These are phyloP conservation scores for Saccharum hybrid DNA, from an alignment of 202 grass and related monocot species.

Conservation along the genomic window DNA sequence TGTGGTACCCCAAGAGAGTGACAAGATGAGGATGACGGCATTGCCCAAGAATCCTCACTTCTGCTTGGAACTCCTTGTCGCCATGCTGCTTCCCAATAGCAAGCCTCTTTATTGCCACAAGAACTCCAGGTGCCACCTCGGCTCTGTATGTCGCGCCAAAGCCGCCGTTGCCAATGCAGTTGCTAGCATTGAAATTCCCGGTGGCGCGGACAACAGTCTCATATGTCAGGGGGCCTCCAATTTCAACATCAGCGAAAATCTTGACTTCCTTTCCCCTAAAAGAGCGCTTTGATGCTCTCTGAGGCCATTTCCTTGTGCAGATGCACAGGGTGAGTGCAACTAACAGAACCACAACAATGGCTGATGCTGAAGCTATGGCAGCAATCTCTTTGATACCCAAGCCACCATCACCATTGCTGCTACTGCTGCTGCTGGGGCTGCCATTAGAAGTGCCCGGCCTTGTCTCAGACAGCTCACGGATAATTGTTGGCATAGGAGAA, in stretches of 20 bases:
- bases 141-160: slow-evolving; percentile 85
- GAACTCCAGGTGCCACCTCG: slow-evolving; percentile 72
- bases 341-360: slow-evolving; percentile 56
- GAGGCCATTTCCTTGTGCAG: slow-evolving; percentile 58
- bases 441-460: slow-evolving; percentile 22
- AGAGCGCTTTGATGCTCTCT: slow-evolving; percentile 41
- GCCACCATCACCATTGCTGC: slow-evolving; percentile 18
- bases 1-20: slow-evolving; percentile 79
- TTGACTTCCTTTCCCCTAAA: slow-evolving; percentile 62
- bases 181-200: slow-evolving; percentile 85
- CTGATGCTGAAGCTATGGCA: slow-evolving; percentile 53
- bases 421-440: not conserved
- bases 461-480: slow-evolving; percentile 17
- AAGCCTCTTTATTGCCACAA: slow-evolving; percentile 93
- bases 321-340: slow-evolving; percentile 50
- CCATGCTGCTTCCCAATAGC: slow-evolving; percentile 77
- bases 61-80: slow-evolving; percentile 74
- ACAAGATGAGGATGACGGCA: slow-evolving; percentile 82
- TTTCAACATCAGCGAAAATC: slow-evolving; percentile 64
- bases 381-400: slow-evolving; percentile 67
- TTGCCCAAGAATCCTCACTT: slow-evolving; percentile 73
- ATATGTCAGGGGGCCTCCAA: slow-evolving; percentile 69
- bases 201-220: slow-evolving; percentile 71
- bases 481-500: slow-evolving; percentile 29
- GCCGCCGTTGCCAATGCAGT: slow-evolving; percentile 81